phyloP scores from a whole-genome alignment of 495 filamentous ascomycete genomes.

The Jackrogersella multiformis region DNA sequence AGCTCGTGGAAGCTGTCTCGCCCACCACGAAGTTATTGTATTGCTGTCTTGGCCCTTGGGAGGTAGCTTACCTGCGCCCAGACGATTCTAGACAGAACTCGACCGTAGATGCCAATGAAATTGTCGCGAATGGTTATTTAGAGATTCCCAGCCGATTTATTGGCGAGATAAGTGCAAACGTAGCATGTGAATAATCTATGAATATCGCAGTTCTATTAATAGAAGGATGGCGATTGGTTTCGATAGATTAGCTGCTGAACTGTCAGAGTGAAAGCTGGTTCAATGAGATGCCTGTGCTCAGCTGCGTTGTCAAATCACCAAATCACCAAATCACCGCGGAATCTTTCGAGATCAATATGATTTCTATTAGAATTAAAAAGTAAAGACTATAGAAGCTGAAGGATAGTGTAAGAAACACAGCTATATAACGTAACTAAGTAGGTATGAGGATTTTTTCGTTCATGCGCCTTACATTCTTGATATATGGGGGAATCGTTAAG shows the following conservation, averaged over 20 bases:
- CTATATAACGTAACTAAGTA: conserved; percentile 3
- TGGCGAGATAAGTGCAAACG: no score
- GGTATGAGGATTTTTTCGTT: conserved; percentile 2
- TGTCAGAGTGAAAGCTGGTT: not conserved
- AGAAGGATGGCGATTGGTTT: not conserved
- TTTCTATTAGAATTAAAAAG: conserved; percentile 31
- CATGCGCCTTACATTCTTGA: conserved; percentile 36
- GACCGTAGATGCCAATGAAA: not conserved
- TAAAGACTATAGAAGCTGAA: conserved; percentile 15
- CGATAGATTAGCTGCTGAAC: not conserved
- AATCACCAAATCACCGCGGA: not conserved
- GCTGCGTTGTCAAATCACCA: no score
- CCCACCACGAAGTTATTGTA: not conserved
- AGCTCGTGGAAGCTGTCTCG: conserved; percentile 11
- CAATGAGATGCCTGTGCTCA: no score
- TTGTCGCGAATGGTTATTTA: not conserved
- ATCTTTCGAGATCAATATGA: not conserved
- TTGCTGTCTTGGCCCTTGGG: conserved; percentile 5
- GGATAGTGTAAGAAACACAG: conserved; percentile 8
- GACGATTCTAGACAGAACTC: conserved; percentile 14
- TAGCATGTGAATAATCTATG: not conserved
- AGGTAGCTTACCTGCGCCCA: conserved; percentile 2
- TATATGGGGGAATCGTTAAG: conserved; percentile 5
- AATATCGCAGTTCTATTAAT: not conserved
- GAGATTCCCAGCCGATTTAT: no score